Evolutionary conservation across 495 filamentous ascomycete species (phyloP).

Genomic region (Annulohypoxylon moriforme): DNA sequence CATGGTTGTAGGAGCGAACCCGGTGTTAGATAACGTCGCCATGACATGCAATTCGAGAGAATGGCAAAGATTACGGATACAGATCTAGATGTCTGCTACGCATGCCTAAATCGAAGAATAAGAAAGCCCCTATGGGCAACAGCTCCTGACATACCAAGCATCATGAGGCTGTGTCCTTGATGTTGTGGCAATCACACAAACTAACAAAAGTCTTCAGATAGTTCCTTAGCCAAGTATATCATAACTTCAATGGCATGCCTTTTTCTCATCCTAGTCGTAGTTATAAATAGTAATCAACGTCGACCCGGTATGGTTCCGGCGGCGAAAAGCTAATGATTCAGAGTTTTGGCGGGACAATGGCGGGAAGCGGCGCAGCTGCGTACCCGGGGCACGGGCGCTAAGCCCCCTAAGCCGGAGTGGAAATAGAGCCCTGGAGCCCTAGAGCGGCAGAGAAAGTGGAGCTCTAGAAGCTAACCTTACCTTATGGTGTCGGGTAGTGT

Average conservation of each 20-base stretch:
- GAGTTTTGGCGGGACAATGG: background rate
- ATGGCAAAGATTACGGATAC: background rate
- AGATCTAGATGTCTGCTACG: background rate
- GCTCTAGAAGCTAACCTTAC: no score
- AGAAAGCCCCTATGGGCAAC: background rate
- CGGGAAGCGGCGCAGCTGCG: background rate
- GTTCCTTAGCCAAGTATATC: background rate
- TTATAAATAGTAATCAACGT: background rate
- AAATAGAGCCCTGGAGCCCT: background rate
- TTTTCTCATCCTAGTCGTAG: background rate
- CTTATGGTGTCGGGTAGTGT: background rate
- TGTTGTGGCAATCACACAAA: background rate
- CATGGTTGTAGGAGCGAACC: background rate
- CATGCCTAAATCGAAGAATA: background rate
- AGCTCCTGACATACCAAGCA: background rate
- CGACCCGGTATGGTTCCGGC: background rate
- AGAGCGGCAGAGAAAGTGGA: background rate
- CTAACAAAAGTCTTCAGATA: background rate
- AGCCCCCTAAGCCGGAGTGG: background rate
- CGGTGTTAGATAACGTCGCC: background rate
- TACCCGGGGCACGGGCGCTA: background rate
- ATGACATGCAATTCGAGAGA: background rate
- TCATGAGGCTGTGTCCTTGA: background rate
- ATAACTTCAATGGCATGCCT: background rate
- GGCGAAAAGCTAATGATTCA: background rate